phyloP scores from a whole-genome alignment of 2,329 filamentous ascomycete species.

The Apiospora saccharicola region DNA sequence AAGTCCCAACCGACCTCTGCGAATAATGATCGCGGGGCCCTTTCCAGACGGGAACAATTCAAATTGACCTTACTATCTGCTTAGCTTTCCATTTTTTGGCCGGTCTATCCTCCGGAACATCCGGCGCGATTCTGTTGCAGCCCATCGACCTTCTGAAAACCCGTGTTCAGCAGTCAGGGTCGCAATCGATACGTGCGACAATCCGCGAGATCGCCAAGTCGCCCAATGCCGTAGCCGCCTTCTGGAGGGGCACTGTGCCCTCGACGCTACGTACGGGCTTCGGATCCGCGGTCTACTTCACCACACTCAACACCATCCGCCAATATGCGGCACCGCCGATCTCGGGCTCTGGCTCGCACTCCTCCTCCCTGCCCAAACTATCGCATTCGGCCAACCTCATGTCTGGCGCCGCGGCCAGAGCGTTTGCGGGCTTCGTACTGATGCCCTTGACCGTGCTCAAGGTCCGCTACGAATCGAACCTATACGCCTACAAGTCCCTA shows the following conservation, averaged over 20 bases:
- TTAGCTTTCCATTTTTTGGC: constrained; percentile 86
- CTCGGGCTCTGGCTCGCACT: constrained; percentile 29
- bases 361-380: constrained; percentile 79
- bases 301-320: constrained; percentile 83
- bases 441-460: constrained; percentile 98
- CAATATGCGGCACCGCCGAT: constrained; percentile 57
- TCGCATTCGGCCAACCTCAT: constrained; percentile 85
- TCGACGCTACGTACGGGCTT: constrained; percentile 93
- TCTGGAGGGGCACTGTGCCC: constrained; percentile 94
- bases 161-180: constrained; percentile 86
- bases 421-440: constrained; percentile 86
- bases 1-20: not conserved
- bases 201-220: constrained; percentile 74
- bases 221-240: constrained; percentile 68
- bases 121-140: constrained; percentile 89
- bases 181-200: constrained; percentile 71
- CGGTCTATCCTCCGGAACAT: constrained; percentile 85
- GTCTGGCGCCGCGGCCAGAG: constrained; percentile 84
- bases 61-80: not conserved
- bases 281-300: constrained; percentile 94
- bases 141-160: constrained; percentile 97
- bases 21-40: not conserved
- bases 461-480: constrained; percentile 89
- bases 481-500: constrained; percentile 85
- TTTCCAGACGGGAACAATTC: not conserved